Base-by-base conservation (phyloP, 225 moss, liverwort and hornwort genomes). In the Rhytidiadelphus loreus region DNA sequence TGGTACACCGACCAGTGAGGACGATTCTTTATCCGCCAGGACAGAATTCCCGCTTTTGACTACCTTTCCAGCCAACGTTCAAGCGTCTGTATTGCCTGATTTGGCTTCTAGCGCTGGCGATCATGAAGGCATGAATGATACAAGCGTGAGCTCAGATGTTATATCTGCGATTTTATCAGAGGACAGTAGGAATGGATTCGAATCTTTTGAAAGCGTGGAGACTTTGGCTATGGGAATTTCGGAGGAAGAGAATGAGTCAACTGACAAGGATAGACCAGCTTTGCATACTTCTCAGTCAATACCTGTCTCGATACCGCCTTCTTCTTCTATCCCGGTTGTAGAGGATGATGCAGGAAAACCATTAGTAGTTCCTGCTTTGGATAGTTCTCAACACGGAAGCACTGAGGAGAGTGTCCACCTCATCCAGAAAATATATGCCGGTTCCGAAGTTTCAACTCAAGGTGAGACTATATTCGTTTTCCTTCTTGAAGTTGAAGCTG, bases 71-170 rank as follows among this genome's bases (percentile, higher is more conserved):
- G 24, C 83, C 63, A 53, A 87, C 80, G 88, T 94, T 39, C 46
- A 57, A 52, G 58, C 81, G 69, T 90, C 88, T 82, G 48, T 86
- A 83, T 86, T 92, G 87, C n/a, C 80, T 87, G 77, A 89, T 83
- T 90, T 94, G 91, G 91, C 94, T 89, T 87, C 89, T 59, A 92
- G 90, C 77, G 90, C 94, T 87, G 91, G 89, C 59, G 89, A 89
- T 77, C 37, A 30, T 59, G 80, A 77, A 61, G 89, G 87, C 52
- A 77, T 19, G 57, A 78, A 85, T 85, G 88, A 71, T 81, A 33
- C 66, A 81, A 89, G 77, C 87, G 80, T 73, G 68, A 82, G 56
- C 74, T 87, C 58, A 43, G 83, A 66, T 86, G 81, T 88, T 90
- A 80, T 92, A 66, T 77, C 91, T 83, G 88, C 90, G 25, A 86